Evolutionary conservation across 176 grass and related monocot species (phyloP).

Genomic region (maize (Zea mays)): DNA sequence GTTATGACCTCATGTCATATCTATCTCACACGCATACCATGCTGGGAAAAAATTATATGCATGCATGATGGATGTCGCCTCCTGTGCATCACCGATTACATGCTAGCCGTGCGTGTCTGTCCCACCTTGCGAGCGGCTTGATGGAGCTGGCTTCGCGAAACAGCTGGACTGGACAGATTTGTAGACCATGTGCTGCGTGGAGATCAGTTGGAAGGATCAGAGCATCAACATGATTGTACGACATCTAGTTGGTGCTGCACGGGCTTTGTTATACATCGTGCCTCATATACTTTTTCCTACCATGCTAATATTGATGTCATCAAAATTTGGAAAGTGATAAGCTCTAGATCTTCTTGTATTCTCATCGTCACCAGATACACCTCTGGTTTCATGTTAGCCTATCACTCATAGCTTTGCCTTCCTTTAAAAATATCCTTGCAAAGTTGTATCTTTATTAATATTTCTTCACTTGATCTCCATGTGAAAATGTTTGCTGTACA

Average conservation of each 20-base stretch:
- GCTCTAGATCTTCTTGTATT: slow-evolving; percentile 1
- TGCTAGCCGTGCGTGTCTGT: too few relatives aligned
- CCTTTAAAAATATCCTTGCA: background rate
- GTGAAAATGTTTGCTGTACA: too few relatives aligned
- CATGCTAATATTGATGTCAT: slow-evolving; percentile 4
- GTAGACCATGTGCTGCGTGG: too few relatives aligned
- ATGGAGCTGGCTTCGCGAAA: too few relatives aligned
- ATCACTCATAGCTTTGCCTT: slow-evolving; percentile 5
- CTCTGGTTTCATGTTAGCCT: background rate
- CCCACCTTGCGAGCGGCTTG: too few relatives aligned
- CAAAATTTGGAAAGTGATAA: slow-evolving; percentile 1
- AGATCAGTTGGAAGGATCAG: too few relatives aligned
- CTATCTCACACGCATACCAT: background rate
- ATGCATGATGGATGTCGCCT: too few relatives aligned
- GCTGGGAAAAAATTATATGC: background rate
- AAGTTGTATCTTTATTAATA: background rate
- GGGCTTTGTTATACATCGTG: too few relatives aligned
- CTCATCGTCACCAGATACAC: background rate
- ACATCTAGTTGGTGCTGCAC: too few relatives aligned
- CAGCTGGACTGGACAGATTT: too few relatives aligned
- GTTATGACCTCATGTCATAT: slow-evolving; percentile 32
- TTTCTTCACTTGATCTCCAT: slow-evolving; percentile 12
- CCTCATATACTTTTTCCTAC: background rate
- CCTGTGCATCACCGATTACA: too few relatives aligned
- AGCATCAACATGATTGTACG: too few relatives aligned